Evolutionary conservation across 805 yeast species (phyloP), one percentile per base, ranked within the genome.

Genomic region (Cyberlindnera xylosilytica): DNA sequence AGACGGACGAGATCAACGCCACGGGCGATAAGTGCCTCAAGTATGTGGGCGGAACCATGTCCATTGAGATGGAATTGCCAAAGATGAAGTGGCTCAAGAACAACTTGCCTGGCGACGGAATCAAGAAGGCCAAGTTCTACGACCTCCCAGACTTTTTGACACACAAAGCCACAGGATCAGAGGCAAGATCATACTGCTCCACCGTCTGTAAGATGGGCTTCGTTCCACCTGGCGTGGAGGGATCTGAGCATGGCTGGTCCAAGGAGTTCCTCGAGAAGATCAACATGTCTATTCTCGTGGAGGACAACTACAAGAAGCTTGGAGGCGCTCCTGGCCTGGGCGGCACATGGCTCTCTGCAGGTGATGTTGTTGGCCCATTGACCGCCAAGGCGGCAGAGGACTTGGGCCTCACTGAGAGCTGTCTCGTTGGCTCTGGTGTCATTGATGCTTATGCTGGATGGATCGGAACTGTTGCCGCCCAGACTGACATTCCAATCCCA

Each of bases 371-470:
- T 20, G 97, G 97, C 23, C 70, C 79, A 39, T 72, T 93, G 49
- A 70, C 78, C 16, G 67, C 68, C 20, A 54, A 66, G 31, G 78
- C 96, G 4, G 97, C 97, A 18, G 74, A 72, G 33, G 89, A 87
- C 42, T 72, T 93, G 56, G 98, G 98, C 10, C 73, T 93, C 49
- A 76, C 93, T 9, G 74, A 84, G 18, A 72, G 73, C 39, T 85
- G 95, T 65, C 78, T 80, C 24, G 98, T 93, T 32, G 97, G 96
- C 7, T 82, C 95, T 1, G 97, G 97, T 59, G 96, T 93, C 29
- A 93, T 93, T 60, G 99, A 93, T 62, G 97, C 98, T 6, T 93
- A 93, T 60, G 95, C 98, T 4, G 99, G 99, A 34, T 93, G 98
- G 97, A 79, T 93, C 42, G 99, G 99, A 43, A 93, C 98, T 1